Conservation (phyloP, 1,284 basidiomycete genomes). For the Apiotrichum akiyoshidainum region DNA sequence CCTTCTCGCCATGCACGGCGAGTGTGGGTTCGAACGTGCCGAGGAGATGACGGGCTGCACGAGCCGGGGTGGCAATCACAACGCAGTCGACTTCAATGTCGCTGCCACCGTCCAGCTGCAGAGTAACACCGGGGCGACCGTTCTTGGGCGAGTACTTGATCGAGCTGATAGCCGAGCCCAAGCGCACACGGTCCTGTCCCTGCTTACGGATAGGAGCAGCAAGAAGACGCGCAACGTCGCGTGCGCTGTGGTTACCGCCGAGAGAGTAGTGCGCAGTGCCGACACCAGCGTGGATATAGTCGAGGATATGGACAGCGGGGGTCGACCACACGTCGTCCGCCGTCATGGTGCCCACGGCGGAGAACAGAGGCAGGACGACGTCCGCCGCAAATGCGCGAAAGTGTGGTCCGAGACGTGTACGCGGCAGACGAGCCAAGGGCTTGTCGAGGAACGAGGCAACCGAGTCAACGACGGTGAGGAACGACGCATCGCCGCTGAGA, state of each 20-base stretch:
- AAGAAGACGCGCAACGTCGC: slow-evolving; percentile 32
- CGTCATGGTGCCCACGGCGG: slow-evolving; percentile 64
- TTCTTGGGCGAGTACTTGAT: slow-evolving; percentile 17
- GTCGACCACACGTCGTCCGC: slow-evolving; percentile 31
- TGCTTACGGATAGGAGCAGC: slow-evolving; percentile 22
- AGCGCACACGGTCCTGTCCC: slow-evolving; percentile 24
- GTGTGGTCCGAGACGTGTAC: slow-evolving; percentile 29
- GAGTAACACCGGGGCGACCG: slow-evolving; percentile 9
- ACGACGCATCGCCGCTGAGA: slow-evolving; percentile 27
- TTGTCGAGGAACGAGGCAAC: slow-evolving; percentile 18
- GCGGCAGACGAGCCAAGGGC: slow-evolving; percentile 6
- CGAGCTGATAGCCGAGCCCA: slow-evolving; percentile 24
- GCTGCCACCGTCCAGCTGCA: slow-evolving; percentile 17
- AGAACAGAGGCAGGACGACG: slow-evolving; percentile 64
- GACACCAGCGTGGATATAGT: slow-evolving; percentile 42
- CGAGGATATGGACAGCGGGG: slow-evolving; percentile 31
- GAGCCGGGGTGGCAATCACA: slow-evolving; percentile 68
- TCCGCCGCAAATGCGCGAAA: slow-evolving; percentile 60
- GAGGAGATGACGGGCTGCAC: slow-evolving; percentile 54
- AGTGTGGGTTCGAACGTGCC: slow-evolving; percentile 27
- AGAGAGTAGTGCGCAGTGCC: slow-evolving; percentile 44
- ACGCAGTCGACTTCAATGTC: slow-evolving; percentile 58
- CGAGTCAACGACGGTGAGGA: slow-evolving; percentile 29
- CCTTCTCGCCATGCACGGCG: slow-evolving; percentile 13
- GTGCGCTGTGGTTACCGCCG: slow-evolving; percentile 21